A percentile compares a stretch with the other conserved stretches of the same genome.
phyloP scores from a whole-genome alignment of 2,329 filamentous ascomycete species.

The Cadophora luteo-olivacea region DNA sequence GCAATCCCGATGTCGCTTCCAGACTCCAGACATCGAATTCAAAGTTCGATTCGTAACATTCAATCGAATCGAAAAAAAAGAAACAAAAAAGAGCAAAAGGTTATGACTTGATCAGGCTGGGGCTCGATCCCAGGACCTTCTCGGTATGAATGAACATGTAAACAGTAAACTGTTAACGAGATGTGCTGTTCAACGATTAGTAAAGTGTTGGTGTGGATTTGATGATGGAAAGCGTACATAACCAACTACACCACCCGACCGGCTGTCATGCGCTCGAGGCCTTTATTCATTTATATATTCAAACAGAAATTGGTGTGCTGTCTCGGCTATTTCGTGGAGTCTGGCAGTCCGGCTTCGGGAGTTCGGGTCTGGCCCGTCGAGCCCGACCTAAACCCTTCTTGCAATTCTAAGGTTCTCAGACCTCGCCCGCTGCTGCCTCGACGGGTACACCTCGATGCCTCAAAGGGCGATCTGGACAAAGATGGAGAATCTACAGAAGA shows the following conservation, averaged over 20 bases:
- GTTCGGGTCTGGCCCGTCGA: too few relatives aligned
- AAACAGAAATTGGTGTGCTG: not conserved
- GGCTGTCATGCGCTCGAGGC: not conserved
- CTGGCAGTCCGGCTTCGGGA: too few relatives aligned
- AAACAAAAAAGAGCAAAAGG: not conserved
- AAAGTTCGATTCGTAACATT: too few relatives aligned
- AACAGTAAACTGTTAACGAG: constrained; percentile 20
- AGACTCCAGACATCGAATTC: too few relatives aligned
- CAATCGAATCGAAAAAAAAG: too few relatives aligned
- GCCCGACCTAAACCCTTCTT: too few relatives aligned
- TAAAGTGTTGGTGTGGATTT: not conserved
- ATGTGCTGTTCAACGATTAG: not conserved
- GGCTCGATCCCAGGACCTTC: constrained; percentile 21
- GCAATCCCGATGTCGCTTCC: too few relatives aligned
- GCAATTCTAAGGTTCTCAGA: too few relatives aligned
- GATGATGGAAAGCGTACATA: not conserved
- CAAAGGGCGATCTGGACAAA: too few relatives aligned
- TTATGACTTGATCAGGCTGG: constrained; percentile 12
- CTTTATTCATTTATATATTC: not conserved
- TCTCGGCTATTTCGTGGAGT: not conserved
- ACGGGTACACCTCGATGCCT: too few relatives aligned
- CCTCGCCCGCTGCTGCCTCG: too few relatives aligned
- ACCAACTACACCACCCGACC: constrained; percentile 22
- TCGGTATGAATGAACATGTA: constrained; percentile 9
- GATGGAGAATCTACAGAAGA: too few relatives aligned